These are phyloP conservation scores for Polychaeton citri DNA, from an alignment of 2,329 filamentous ascomycete species.

Conservation along the genomic window DNA sequence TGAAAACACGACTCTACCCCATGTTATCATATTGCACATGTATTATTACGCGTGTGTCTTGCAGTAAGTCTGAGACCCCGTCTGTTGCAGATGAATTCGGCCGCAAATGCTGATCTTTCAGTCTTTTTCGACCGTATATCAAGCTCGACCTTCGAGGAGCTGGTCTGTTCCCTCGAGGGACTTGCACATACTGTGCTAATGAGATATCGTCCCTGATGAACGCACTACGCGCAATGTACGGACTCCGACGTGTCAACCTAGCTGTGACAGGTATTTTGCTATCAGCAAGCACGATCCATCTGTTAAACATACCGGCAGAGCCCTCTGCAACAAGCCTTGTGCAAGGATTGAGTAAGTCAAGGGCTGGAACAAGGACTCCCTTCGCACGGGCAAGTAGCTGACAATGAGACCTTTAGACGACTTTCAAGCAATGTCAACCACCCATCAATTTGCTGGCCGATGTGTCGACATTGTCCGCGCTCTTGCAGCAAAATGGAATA, in stretches of 20 bases:
- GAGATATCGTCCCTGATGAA: conserved; percentile 29
- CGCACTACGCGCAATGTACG: conserved; percentile 30
- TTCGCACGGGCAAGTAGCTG: not conserved
- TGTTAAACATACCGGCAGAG: conserved; percentile 29
- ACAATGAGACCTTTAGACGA: conserved; percentile 12
- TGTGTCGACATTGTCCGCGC: conserved; percentile 30
- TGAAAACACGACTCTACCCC: conserved; percentile 57
- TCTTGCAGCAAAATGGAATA: conserved; percentile 30
- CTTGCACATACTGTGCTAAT: conserved; percentile 43
- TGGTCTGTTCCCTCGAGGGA: conserved; percentile 48
- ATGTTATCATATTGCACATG: conserved; percentile 50
- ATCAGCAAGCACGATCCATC: conserved; percentile 30
- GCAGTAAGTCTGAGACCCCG: conserved; percentile 44
- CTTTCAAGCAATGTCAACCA: conserved; percentile 28
- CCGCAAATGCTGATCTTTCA: too few species aligned
- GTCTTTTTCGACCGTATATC: conserved; percentile 59
- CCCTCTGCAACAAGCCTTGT: conserved; percentile 25
- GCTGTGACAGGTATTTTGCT: conserved; percentile 28
- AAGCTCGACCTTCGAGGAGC: conserved; percentile 47
- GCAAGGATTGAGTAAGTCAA: conserved; percentile 22
- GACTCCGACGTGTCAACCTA: conserved; percentile 27
- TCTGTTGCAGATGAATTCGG: conserved; percentile 37
- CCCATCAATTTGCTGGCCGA: conserved; percentile 30
- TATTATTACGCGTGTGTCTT: conserved; percentile 22
- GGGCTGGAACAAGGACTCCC: not conserved